A percentile compares a stretch with the other conserved stretches of the same genome.
phyloP scores from a whole-genome alignment of 805 yeast genomes.

The Scheffersomyces amazonensis region DNA sequence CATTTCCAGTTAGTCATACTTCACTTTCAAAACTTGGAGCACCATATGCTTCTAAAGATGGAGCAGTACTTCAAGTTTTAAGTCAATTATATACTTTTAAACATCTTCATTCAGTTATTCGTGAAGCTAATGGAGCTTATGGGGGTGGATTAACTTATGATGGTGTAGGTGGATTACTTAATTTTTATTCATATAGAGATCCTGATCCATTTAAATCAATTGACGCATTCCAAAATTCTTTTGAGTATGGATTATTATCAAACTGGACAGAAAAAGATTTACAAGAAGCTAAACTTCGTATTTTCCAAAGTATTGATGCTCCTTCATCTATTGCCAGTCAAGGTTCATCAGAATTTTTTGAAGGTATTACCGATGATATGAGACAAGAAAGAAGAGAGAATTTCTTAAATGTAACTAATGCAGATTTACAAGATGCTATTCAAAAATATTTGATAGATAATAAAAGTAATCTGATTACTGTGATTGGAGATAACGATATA shows the following conservation, averaged over 20 bases:
- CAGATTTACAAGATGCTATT: conserved; percentile 64
- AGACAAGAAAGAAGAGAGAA: conserved; percentile 76
- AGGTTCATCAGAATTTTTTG: conserved; percentile 63
- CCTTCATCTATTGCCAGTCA: conserved; percentile 81
- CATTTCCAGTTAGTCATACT: conserved; percentile 86
- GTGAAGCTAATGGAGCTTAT: conserved; percentile 97
- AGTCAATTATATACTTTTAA: conserved; percentile 80
- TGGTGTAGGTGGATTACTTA: conserved; percentile 75
- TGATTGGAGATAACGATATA: conserved; percentile 42
- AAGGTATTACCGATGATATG: conserved; percentile 74
- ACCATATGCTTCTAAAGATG: conserved; percentile 64
- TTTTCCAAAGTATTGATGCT: conserved; percentile 90
- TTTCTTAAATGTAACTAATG: conserved; percentile 61
- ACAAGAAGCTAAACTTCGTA: conserved; percentile 85
- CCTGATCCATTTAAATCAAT: conserved; percentile 80
- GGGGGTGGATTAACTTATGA: conserved; percentile 92
- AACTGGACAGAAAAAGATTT: conserved; percentile 64
- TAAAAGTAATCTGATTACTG: conserved; percentile 28
- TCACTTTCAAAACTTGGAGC: conserved; percentile 68
- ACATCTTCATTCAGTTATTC: conserved; percentile 79
- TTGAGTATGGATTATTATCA: conserved; percentile 40
- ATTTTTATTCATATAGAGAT: conserved; percentile 89
- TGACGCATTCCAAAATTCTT: conserved; percentile 52
- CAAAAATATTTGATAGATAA: conserved; percentile 54
- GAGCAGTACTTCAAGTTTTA: conserved; percentile 81